These are phyloP conservation scores for Eucalyptus cloeziana DNA, from an alignment of 345 rosid genomes.

Conservation along the genomic window DNA sequence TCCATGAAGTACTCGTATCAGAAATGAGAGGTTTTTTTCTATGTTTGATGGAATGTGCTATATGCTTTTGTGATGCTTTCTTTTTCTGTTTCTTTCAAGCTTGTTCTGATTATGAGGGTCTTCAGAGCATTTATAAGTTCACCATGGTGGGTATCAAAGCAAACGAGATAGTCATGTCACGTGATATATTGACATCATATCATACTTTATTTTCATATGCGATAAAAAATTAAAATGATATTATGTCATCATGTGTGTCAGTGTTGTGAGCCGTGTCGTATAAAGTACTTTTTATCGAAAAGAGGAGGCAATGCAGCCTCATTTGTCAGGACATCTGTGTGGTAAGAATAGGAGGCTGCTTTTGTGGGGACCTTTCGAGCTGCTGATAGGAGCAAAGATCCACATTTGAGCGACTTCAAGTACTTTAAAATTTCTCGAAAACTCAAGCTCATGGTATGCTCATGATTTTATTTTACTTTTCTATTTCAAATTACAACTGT, in stretches of 20 bases:
- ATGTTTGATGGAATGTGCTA: background rate
- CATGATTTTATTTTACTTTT: background rate
- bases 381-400: background rate
- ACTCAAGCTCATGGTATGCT: background rate
- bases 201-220: background rate
- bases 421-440: background rate
- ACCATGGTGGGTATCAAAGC: background rate
- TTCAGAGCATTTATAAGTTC: background rate
- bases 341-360: background rate
- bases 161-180: background rate
- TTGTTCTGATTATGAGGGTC: background rate
- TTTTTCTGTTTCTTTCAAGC: background rate
- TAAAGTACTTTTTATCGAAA: background rate
- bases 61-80: background rate
- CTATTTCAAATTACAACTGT: background rate
- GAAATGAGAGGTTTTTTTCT: background rate
- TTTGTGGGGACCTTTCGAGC: background rate
- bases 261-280: background rate
- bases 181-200: background rate
- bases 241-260: background rate
- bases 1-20: background rate
- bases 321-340: background rate
- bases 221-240: background rate
- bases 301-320: background rate
- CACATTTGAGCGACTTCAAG: background rate